Conservation (phyloP, 176 grass and related monocot genomes). For the Musa beccarii region DNA sequence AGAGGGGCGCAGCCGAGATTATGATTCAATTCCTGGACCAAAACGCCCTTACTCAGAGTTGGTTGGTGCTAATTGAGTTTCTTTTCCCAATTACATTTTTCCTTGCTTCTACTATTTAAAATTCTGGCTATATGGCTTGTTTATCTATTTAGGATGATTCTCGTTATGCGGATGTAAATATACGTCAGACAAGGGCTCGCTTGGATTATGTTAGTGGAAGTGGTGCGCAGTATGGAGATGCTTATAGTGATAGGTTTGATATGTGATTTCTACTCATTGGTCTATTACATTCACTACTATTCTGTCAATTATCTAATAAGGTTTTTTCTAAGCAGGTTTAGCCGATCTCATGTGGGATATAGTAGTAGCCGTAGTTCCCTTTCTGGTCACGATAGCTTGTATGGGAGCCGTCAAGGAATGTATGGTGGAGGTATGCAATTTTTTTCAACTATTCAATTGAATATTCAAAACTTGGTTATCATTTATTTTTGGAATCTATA, state of each 20-base stretch:
- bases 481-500: constrained; percentile 8
- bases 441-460: neutral
- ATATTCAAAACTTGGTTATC: neutral
- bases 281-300: neutral
- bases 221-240: constrained; percentile 50
- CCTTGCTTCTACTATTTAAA: constrained; percentile 8
- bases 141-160: constrained; percentile 47
- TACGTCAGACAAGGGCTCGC: constrained; percentile 50
- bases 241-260: constrained; percentile 59
- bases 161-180: constrained; percentile 52
- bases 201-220: constrained; percentile 59
- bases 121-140: neutral
- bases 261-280: constrained; percentile 24
- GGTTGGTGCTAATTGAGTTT: constrained; percentile 20
- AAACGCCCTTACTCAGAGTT: constrained; percentile 65
- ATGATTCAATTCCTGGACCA: constrained; percentile 56
- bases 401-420: constrained; percentile 55
- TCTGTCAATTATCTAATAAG: neutral
- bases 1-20: constrained; percentile 51
- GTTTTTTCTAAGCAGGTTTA: constrained; percentile 30
- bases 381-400: constrained; percentile 55
- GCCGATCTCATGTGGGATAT: constrained; percentile 55
- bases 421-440: constrained; percentile 65
- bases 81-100: neutral
- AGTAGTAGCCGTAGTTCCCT: constrained; percentile 38